Evolutionary conservation across 2,329 filamentous ascomycete species (phyloP).

Genomic region (Metarhizium rileyi): DNA sequence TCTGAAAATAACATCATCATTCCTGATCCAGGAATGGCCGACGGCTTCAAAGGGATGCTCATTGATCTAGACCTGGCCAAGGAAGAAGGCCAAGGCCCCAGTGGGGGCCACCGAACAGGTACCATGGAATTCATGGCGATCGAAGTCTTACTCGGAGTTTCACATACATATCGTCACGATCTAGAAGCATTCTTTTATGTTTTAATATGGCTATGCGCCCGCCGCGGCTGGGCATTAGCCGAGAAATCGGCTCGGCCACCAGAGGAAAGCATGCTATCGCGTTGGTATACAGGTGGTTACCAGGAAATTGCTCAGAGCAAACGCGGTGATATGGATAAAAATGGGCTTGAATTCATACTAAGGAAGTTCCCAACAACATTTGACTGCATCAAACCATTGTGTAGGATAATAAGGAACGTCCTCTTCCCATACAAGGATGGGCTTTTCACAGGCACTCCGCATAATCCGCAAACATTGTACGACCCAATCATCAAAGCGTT

Average conservation of each 20-base stretch:
- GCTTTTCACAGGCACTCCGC: conserved; percentile 4
- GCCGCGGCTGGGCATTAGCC: neutral
- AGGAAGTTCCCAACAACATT: neutral
- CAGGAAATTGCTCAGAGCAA: neutral
- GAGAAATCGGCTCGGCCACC: neutral
- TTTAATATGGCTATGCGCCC: neutral
- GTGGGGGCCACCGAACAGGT: conserved; percentile 1
- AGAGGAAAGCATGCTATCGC: neutral
- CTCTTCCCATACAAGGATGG: neutral
- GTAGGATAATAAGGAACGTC: neutral
- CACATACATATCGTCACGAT: conserved; percentile 2
- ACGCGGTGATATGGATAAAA: neutral
- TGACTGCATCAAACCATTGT: neutral
- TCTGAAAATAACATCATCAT: conserved; percentile 7
- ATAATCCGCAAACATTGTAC: neutral
- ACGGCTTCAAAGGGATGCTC: conserved; percentile 7
- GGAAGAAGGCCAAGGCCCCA: conserved; percentile 4
- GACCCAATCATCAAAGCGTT: conserved; percentile 1
- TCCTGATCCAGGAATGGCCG: neutral
- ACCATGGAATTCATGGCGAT: conserved; percentile 3
- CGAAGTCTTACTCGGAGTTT: neutral
- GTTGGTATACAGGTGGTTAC: too few species aligned
- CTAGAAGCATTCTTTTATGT: neutral
- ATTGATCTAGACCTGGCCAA: conserved; percentile 8
- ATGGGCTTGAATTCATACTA: neutral